phyloP scores from a whole-genome alignment of 2,329 filamentous ascomycete species.

The Talaromyces sp. region DNA sequence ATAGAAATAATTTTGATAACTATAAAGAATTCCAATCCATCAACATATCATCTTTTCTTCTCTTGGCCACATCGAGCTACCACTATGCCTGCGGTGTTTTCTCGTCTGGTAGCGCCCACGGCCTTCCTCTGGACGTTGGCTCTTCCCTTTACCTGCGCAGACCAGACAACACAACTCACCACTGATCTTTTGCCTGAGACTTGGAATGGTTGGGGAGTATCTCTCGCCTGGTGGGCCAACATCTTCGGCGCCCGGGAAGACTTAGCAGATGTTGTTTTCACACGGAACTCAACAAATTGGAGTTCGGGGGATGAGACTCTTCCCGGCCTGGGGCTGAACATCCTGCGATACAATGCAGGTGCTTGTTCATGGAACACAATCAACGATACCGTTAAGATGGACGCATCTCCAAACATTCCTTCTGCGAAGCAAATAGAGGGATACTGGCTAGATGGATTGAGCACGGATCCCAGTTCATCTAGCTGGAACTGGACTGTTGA shows the following conservation, averaged over 20 bases:
- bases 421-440: constrained; percentile 12
- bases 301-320: constrained; percentile 2
- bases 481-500: constrained; percentile 19
- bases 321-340: constrained; percentile 13
- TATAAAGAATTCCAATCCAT: not conserved
- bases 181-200: constrained; percentile 7
- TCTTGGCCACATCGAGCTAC: not conserved
- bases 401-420: constrained; percentile 12
- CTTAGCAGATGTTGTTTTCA: constrained; percentile 14
- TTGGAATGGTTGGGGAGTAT: constrained; percentile 15
- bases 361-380: constrained; percentile 15
- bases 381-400: constrained; percentile 11
- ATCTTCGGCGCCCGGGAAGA: constrained; percentile 13
- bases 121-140: not conserved
- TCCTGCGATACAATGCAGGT: constrained; percentile 16
- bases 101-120: not conserved
- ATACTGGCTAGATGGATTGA: constrained; percentile 14
- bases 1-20: too few species aligned
- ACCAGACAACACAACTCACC: constrained; percentile 11
- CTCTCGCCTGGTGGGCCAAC: constrained; percentile 17
- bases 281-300: constrained; percentile 8
- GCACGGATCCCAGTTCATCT: constrained; percentile 10
- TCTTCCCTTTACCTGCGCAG: constrained; percentile 1
- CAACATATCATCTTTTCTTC: too few species aligned
- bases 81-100: constrained; percentile 3